A percentile compares a stretch with the other conserved stretches of the same genome.
These are phyloP conservation scores for Didymella lethalis DNA, from an alignment of 2,329 filamentous ascomycete genomes.

Conservation along the genomic window DNA sequence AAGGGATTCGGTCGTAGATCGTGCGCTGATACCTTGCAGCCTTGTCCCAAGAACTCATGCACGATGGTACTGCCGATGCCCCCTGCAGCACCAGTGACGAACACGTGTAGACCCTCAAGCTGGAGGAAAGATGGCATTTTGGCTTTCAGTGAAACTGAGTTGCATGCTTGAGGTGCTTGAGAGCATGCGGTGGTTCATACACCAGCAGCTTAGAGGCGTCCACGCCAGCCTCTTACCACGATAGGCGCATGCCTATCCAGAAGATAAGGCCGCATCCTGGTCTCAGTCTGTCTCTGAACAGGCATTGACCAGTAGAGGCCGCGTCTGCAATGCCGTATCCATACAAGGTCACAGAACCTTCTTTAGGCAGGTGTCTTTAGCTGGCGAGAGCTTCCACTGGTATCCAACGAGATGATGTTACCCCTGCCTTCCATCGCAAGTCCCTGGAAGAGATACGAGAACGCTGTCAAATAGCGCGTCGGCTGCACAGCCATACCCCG, in stretches of 20 bases:
- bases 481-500: slow-evolving; percentile 5
- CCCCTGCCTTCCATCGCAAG: background rate
- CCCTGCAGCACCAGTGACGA: slow-evolving; percentile 62
- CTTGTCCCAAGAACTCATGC: slow-evolving; percentile 61
- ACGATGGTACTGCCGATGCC: slow-evolving; percentile 61
- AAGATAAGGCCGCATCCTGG: slow-evolving; percentile 10
- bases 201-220: background rate
- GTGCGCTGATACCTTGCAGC: slow-evolving; percentile 63
- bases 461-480: slow-evolving; percentile 2
- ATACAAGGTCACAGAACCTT: background rate
- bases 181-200: background rate
- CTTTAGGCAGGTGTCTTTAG: background rate
- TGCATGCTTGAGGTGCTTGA: background rate
- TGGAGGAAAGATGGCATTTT: slow-evolving; percentile 55
- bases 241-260: slow-evolving; percentile 1
- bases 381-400: background rate
- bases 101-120: slow-evolving; percentile 60
- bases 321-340: background rate
- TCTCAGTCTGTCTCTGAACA: background rate
- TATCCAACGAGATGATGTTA: background rate
- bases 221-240: background rate
- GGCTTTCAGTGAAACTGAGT: background rate
- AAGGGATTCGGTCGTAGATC: slow-evolving; percentile 54
- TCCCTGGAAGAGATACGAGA: slow-evolving; percentile 1
- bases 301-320: background rate